Base-by-base conservation (phyloP, 441 rosid species). In the Corymbia citriodora region DNA sequence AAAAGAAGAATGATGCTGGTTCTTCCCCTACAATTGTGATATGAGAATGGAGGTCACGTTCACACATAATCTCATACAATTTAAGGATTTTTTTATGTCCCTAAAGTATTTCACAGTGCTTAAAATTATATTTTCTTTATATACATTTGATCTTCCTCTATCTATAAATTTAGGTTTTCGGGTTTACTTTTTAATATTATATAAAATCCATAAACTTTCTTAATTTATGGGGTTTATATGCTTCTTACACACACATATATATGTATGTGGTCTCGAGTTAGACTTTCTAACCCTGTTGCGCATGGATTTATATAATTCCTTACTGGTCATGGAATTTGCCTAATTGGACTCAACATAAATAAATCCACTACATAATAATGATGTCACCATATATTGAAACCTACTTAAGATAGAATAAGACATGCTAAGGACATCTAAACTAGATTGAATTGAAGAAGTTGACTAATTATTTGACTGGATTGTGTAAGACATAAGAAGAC, bases 101-200 rank as follows among this genome's bases (percentile, higher is more conserved):
- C 40, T n/a, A 8, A 14, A 18, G 0, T 27, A n/a, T 68, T 6
- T n/a, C 19, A 16, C 3, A 13, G 29, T 2, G 2, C 2, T 1
- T n/a, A 11, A n/a, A n/a, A n/a, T 65, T 65, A 63, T 65, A 65
- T 65, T 1, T 65, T 2, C 4, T 13, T n/a, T n/a, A 65, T 65
- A 8, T 65, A n/a, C 10, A 65, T 65, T 5, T 1, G 0, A 1
- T n/a, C 18, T 65, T 65, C 8, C 21, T 15, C n/a, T 15, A 65
- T 15, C 6, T 8, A 65, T 65, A 17, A 65, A 2, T 6, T 65
- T 15, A 65, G 9, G 2, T 65, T 7, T 65, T 65, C n/a, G 40
- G 18, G 0, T 65, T n/a, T 4, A 14, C 7, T 54, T 54, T 54
- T 4, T 54, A 17, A 40, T 40, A 40, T 40, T 40, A 40, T 40